These are phyloP conservation scores for Artemisia annua DNA, from an alignment of 129 eudicot genomes.

Conservation along the genomic window DNA sequence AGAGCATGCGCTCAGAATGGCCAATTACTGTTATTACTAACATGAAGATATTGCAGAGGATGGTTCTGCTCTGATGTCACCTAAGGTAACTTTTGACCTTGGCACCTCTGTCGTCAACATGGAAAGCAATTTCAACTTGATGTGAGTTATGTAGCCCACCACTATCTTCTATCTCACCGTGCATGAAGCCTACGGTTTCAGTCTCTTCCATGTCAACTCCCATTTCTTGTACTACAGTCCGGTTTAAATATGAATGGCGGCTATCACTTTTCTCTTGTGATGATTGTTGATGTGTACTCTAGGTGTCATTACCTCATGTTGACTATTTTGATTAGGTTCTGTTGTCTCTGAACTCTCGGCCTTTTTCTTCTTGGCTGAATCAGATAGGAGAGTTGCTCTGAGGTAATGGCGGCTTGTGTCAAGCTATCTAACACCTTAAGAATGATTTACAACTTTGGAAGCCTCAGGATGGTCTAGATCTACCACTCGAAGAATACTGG, in stretches of 20 bases:
- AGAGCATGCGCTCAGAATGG: no score
- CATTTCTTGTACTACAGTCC: not conserved
- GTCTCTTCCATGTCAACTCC: not conserved
- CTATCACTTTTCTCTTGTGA: not conserved
- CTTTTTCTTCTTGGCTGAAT: not conserved
- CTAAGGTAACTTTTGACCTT: no score
- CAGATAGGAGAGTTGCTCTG: not conserved
- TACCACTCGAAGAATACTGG: not conserved
- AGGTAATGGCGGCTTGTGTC: not conserved
- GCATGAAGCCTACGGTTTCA: no score
- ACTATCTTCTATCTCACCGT: not conserved
- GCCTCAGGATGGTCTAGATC: conserved; percentile 8
- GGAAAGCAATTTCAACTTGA: not conserved
- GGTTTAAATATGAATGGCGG: not conserved
- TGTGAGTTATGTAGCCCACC: not conserved
- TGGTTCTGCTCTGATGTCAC: no score
- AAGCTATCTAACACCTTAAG: conserved; percentile 8
- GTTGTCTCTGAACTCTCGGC: not conserved
- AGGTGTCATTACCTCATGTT: not conserved
- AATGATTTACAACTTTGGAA: not conserved
- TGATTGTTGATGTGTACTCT: not conserved
- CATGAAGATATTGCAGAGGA: no score
- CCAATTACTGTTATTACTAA: no score
- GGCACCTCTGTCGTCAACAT: not conserved
- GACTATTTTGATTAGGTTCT: not conserved